Conservation (phyloP, 805 yeast genomes). For the Metschnikowia noctiluminum region DNA sequence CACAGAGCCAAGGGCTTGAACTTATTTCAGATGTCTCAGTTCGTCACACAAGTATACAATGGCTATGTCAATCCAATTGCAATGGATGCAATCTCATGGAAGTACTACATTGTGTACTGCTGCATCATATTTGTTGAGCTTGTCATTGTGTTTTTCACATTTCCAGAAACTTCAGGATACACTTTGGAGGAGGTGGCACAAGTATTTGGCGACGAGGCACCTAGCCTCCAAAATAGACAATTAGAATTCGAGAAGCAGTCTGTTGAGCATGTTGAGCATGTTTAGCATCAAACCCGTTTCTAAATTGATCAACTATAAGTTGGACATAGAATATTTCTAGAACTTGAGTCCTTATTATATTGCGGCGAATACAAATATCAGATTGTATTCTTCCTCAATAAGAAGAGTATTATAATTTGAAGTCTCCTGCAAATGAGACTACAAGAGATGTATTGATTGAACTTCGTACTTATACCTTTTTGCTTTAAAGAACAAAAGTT, state of each 20-base stretch:
- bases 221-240: conserved; percentile 9
- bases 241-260: conserved; percentile 4
- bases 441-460: too few species aligned
- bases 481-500: too few species aligned
- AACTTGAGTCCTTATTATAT: too few species aligned
- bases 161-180: conserved; percentile 42
- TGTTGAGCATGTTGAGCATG: conserved; percentile 13
- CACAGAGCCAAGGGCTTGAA: conserved; percentile 43
- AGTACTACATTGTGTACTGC: conserved; percentile 42
- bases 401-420: too few species aligned
- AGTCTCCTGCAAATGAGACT: too few species aligned
- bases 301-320: not conserved
- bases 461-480: too few species aligned
- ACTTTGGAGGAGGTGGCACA: conserved; percentile 43
- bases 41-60: conserved; percentile 21
- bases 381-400: too few species aligned
- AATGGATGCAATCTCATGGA: conserved; percentile 41
- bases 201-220: conserved; percentile 36
- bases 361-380: too few species aligned
- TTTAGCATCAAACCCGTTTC: not conserved
- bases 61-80: conserved; percentile 31
- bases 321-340: not conserved
- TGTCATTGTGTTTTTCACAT: conserved; percentile 28
- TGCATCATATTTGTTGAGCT: conserved; percentile 29
- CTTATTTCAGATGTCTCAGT: conserved; percentile 23